Conservation (phyloP, 192 early-diverging fungal genomes). For the Backusella parvicylindrica region DNA sequence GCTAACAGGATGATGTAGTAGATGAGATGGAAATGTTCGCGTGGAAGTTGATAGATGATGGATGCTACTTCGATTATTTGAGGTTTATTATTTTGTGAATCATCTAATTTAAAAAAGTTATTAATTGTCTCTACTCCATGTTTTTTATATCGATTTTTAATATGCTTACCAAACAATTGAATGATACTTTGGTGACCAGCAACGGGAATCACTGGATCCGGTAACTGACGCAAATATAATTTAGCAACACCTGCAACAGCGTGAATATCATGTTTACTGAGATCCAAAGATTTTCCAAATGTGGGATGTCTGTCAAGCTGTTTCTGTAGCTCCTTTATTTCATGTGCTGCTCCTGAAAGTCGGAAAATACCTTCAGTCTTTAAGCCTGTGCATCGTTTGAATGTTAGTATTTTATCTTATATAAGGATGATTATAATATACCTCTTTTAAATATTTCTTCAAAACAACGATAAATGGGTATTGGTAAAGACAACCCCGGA, state of each 20-base stretch:
- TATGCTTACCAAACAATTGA: constrained; percentile 1
- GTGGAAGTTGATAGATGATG: constrained; percentile 8
- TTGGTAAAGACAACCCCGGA: constrained; percentile 16
- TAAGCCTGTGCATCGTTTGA: constrained; percentile 13
- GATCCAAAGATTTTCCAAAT: constrained; percentile 21
- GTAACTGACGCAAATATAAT: constrained; percentile 25
- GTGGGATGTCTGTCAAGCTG: constrained; percentile 23
- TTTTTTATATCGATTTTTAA: background rate
- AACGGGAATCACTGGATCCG: constrained; percentile 29
- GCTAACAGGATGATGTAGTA: constrained; percentile 17
- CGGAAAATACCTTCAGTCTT: constrained; percentile 29
- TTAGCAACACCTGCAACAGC: constrained; percentile 30
- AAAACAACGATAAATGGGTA: constrained; percentile 22
- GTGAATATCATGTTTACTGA: constrained; percentile 29
- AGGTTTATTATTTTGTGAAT: background rate
- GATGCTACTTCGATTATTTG: background rate
- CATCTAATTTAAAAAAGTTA: background rate
- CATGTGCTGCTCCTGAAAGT: constrained; percentile 30
- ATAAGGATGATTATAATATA: background rate
- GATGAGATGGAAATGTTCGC: constrained; percentile 16
- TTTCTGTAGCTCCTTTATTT: constrained; percentile 16
- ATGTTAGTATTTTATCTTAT: background rate
- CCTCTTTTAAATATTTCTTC: constrained; percentile 31
- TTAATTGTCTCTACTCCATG: background rate
- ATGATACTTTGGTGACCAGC: constrained; percentile 18